Percentiles rank a stretch among this genome's conserved stretches.
These are phyloP conservation scores for Mesostigma viride DNA, from an alignment of 139 green algal species.

Conservation along the genomic window DNA sequence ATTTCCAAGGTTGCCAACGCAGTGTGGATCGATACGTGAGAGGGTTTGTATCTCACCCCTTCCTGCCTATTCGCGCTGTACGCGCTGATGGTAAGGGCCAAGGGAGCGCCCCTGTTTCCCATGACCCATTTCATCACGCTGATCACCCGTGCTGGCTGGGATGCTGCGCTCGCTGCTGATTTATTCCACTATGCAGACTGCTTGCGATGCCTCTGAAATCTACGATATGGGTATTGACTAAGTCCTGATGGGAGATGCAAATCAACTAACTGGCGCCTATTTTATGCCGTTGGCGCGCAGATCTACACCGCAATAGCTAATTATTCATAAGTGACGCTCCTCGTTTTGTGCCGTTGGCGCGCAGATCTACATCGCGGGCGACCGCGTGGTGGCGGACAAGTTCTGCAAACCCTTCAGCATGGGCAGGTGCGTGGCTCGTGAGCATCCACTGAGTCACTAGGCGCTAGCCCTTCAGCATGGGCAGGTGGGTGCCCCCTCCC, in stretches of 20 bases:
- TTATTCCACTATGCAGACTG: background rate
- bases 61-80: too few relatives aligned
- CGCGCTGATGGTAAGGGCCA: too few relatives aligned
- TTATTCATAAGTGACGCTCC: background rate
- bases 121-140: too few relatives aligned
- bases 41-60: too few relatives aligned
- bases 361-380: conserved; percentile 71
- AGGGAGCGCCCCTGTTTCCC: too few relatives aligned
- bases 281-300: conserved; percentile 16
- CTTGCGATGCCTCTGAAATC: background rate
- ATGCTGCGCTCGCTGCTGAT: background rate
- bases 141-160: background rate
- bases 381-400: conserved; percentile 87
- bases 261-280: background rate
- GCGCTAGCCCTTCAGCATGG: too few relatives aligned
- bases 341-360: conserved; percentile 3
- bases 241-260: background rate
- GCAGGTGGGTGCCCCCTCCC: too few relatives aligned
- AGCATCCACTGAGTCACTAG: too few relatives aligned
- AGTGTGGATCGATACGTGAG: too few relatives aligned
- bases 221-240: background rate
- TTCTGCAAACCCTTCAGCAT: conserved; percentile 98
- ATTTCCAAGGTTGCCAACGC: too few relatives aligned
- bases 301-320: conserved; percentile 58
- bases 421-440: conserved; percentile 53